Evolutionary conservation across 768 basidiomycete genomes (phyloP).

Genomic region (Boletellus ananas): DNA sequence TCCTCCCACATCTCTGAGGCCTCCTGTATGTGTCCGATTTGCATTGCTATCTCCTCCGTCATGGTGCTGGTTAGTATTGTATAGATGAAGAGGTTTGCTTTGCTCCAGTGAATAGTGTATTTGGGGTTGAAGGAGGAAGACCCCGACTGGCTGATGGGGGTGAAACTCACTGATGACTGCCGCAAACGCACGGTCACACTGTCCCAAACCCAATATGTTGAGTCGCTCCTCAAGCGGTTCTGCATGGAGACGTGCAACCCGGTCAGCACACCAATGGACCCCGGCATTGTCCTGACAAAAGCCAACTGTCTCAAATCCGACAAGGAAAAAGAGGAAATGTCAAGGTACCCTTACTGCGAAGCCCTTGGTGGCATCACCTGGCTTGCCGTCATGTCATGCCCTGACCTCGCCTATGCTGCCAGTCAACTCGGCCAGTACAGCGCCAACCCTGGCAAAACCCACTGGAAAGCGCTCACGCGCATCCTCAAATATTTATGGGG

Average conservation of each 20-base stretch:
- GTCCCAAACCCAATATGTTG: no score
- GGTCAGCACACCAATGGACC: no score
- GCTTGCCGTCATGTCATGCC: neutral
- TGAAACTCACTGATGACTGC: no score
- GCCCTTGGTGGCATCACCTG: neutral
- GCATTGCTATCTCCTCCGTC: neutral
- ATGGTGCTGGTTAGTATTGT: neutral
- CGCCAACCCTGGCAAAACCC: neutral
- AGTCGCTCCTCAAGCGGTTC: no score
- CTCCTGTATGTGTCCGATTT: neutral
- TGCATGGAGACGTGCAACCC: no score
- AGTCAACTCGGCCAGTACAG: neutral
- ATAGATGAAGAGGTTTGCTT: neutral
- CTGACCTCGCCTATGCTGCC: neutral
- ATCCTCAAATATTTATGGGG: slow-evolving; percentile 10
- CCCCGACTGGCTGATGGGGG: no score
- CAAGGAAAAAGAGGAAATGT: no score
- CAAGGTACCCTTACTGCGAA: neutral
- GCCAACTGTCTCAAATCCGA: no score
- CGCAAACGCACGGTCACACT: no score
- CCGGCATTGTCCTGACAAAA: no score
- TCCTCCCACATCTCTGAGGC: neutral
- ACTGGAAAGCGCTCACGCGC: slow-evolving; percentile 13
- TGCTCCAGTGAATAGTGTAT: neutral
- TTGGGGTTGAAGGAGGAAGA: no score